Conservation (phyloP, 2,329 filamentous ascomycete species). For the Westerdykella aurantiaca region DNA sequence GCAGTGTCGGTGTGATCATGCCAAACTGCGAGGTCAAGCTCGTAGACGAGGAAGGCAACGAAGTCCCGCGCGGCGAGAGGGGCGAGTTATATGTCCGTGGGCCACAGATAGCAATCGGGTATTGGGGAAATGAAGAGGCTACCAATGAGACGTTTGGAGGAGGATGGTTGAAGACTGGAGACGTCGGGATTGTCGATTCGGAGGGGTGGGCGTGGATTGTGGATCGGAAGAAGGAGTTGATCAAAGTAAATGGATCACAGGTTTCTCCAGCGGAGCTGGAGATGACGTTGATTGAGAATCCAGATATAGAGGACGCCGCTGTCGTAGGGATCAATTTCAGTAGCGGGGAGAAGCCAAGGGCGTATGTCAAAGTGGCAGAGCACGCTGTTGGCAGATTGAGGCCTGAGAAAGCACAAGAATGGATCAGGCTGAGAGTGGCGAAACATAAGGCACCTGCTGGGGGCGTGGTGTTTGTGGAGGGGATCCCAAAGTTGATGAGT, state of each 20-base stretch:
- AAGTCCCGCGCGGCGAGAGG: conserved; percentile 30
- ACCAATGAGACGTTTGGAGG: conserved; percentile 34
- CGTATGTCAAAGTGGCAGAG: conserved; percentile 8
- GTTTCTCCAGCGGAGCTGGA: conserved; percentile 56
- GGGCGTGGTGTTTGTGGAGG: conserved; percentile 30
- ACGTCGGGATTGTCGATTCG: conserved; percentile 27
- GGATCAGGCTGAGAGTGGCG: conserved; percentile 35
- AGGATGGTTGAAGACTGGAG: conserved; percentile 34
- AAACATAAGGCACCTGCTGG: conserved; percentile 39
- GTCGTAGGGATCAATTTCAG: conserved; percentile 37
- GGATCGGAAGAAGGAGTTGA: conserved; percentile 45
- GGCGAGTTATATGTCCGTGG: conserved; percentile 37
- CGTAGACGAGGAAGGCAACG: conserved; percentile 37
- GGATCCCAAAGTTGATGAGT: conserved; percentile 30
- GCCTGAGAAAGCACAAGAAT: conserved; percentile 34
- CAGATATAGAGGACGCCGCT: conserved; percentile 55
- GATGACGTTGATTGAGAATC: conserved; percentile 49
- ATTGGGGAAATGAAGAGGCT: conserved; percentile 36
- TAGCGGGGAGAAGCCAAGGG: conserved; percentile 23
- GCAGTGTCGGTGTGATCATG: conserved; percentile 34
- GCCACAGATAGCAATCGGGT: conserved; percentile 37
- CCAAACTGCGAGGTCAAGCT: conserved; percentile 35
- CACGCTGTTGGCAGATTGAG: conserved; percentile 3
- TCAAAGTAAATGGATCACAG: conserved; percentile 57
- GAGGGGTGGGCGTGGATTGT: conserved; percentile 29